A percentile compares a stretch with the other conserved stretches of the same genome.
phyloP scores from a whole-genome alignment of 768 basidiomycete genomes.

The Serpula lacrymans region DNA sequence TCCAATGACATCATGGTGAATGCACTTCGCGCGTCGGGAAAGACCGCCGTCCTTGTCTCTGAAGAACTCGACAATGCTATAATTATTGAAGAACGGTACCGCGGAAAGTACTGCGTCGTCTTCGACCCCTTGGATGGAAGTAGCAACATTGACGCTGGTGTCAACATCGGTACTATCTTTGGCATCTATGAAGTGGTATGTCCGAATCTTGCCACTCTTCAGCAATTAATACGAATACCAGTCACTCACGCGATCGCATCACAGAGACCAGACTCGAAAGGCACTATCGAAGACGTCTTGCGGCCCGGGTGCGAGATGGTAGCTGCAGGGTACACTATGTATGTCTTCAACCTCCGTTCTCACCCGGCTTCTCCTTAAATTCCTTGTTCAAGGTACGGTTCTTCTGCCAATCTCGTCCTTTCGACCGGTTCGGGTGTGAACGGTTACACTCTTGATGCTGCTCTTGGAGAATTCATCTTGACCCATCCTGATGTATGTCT shows the following conservation, averaged over 20 bases:
- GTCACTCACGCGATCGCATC: conserved; percentile 5
- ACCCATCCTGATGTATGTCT: conserved; percentile 87
- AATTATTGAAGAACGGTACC: conserved; percentile 77
- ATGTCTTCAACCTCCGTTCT: conserved; percentile 9
- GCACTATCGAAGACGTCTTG: conserved; percentile 84
- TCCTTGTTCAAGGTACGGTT: conserved; percentile 64
- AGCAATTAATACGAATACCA: background rate
- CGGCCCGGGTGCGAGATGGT: conserved; percentile 96
- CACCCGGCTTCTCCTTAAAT: background rate
- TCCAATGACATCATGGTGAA: conserved; percentile 99
- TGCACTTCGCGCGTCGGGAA: conserved; percentile 92
- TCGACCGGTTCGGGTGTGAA: conserved; percentile 95
- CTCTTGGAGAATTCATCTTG: conserved; percentile 97
- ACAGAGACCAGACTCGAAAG: conserved; percentile 72
- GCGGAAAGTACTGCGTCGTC: conserved; percentile 93
- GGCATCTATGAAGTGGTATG: conserved; percentile 91
- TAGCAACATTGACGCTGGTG: conserved; percentile 98
- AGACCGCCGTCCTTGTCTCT: conserved; percentile 93
- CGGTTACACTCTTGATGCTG: conserved; percentile 94
- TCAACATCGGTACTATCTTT: conserved; percentile 97
- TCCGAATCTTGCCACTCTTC: conserved; percentile 12
- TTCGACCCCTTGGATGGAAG: conserved; percentile 97
- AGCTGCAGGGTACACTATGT: conserved; percentile 97
- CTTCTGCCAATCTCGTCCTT: conserved; percentile 93
- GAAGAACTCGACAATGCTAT: conserved; percentile 94